Base-by-base conservation (phyloP, 805 yeast genomes). In the Pichia exigua region DNA sequence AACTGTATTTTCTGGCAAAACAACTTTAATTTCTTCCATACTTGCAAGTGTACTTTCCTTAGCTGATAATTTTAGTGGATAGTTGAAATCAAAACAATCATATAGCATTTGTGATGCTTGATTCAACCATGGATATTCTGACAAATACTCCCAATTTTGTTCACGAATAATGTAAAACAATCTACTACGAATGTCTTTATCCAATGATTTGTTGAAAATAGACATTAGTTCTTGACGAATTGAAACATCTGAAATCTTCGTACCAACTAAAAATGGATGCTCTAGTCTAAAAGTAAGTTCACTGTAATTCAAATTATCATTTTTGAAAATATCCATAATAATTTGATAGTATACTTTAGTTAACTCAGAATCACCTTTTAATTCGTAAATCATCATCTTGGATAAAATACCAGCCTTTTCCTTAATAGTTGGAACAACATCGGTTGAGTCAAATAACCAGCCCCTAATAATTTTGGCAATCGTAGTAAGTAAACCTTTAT, bases 61-160 rank as follows among this genome's bases (percentile, higher is more conserved):
- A 0, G 68, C 67, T 2, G 69, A 65, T 45, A 87, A 65, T 24
- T 65, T 67, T 20, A 89, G 59, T 2, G 61, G 65, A 50, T 76
- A 71, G 0, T 76, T 75, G 41, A 66, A 66, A 52, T 83, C 84
- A 57, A 87, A 82, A 0, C 96, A 76, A 0, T 94, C 96, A 61
- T 85, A 88, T 8, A 94, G 68, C 28, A 95, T 68, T 63, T 91
- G 97, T 20, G 88, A 73, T 0, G 96, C 98, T 65, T 92, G 98
- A 64, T 89, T 89, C 55, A 92, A 69, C 99, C 99, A 94, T 42
- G 90, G 87, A 60, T 86, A 87, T 58, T 94, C 99, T 0, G 95
- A 91, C 40, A 94, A 71, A 57, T 79, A 85, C 64, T 94, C 99
- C 99, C 99, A 94, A 61, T 89, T 92, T 65, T 94, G 99, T 61